Base-by-base conservation (phyloP, 2,329 filamentous ascomycete genomes). In the Fusarium burgessii region DNA sequence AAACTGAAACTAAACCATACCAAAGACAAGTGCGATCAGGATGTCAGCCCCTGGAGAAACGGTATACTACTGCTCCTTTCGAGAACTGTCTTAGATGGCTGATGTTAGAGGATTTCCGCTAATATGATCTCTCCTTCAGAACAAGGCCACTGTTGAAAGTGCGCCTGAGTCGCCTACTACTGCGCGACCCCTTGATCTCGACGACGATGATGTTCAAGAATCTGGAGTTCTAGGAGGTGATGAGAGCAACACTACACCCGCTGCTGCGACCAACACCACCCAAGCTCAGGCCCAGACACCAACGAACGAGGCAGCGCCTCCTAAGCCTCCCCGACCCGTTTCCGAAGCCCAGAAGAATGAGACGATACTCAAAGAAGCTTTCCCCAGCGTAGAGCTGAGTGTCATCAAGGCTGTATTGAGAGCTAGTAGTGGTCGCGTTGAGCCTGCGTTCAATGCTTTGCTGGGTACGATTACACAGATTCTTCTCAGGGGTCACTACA, bases 381-480 rank as follows among this genome's bases (percentile, higher is more conserved):
- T 99, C 77, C 96, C 96, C 1, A 88, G 85, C 59, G 93, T 98
- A 66, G 96, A 99, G 58, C 79, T 83, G 11, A 81, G 89, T 46
- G 92, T 99, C 49, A 89, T 99, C 80, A 97, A 91, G 81, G 96
- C 96, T 33, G 92, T 99, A 1, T 83, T 99, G 71, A 87, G 89
- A 27, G 96, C 96, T 17, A 98, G 96, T 80, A 88, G 91, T 63
- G 95, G 95, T 65, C 90, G 92, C 77, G 91, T 98, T 50, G 96
- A 99, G 81, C 93, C 94, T 35, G 95, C 96, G 17, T 99, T 99
- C 83, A 96, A 98, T 82, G 96, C 96, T 38, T 87, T 99, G 45
- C 87, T 99, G 46, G 93, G 93, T 93, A 85, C 68, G 77, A 20
- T 45, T 35, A 43, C 35, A 40, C 20, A 17, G 14, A 25, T 13